Conservation (phyloP, 225 moss, liverwort and hornwort species). For the Rhytidiadelphus loreus region DNA sequence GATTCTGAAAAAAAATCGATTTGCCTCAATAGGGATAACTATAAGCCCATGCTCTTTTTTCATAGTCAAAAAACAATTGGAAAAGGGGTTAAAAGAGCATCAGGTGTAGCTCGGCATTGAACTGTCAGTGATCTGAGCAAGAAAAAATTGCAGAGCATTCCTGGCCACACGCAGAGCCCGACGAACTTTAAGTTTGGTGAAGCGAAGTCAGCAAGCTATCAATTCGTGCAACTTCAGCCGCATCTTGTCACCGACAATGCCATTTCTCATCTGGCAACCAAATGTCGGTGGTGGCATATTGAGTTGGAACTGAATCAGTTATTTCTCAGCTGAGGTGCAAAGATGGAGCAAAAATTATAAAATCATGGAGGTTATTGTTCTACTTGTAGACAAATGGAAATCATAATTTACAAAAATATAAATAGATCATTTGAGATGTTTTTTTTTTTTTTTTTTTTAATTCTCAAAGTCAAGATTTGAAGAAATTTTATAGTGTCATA, state of each 20-base stretch:
- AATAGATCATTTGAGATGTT: fast-evolving
- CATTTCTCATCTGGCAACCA: neutral
- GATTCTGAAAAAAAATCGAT: too few relatives aligned
- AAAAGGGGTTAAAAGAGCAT: neutral
- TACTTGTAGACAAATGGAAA: neutral
- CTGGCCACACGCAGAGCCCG: neutral
- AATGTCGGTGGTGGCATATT: neutral
- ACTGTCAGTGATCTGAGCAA: neutral
- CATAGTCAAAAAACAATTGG: too few relatives aligned
- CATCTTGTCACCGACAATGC: neutral
- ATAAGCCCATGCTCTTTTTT: too few relatives aligned
- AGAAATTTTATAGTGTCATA: neutral
- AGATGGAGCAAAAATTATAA: neutral
- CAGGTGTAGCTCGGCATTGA: neutral
- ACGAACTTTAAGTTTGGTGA: neutral
- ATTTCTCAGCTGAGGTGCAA: neutral
- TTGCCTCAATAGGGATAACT: too few relatives aligned
- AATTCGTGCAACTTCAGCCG: neutral
- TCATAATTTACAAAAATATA: neutral
- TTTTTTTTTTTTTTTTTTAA: neutral
- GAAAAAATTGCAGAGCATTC: neutral
- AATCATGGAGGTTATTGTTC: neutral
- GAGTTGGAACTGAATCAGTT: neutral
- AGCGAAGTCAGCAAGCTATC: neutral
- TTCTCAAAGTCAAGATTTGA: neutral